These are phyloP conservation scores for Buxus sempervirens DNA, from an alignment of 164 flowering plant genomes.

Conservation along the genomic window DNA sequence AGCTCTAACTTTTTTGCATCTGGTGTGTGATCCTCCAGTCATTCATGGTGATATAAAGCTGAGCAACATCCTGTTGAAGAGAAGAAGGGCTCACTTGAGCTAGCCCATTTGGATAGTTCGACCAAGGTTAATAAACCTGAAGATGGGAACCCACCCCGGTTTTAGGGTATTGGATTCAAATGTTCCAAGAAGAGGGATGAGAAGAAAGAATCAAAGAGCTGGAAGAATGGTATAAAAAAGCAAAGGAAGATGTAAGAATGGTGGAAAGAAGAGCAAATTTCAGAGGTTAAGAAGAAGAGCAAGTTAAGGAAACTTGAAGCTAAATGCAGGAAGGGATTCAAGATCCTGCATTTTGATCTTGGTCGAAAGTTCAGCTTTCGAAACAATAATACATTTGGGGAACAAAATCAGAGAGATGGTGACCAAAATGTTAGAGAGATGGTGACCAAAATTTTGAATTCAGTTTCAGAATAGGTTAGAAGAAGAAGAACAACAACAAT, in stretches of 20 bases:
- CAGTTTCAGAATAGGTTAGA: slow-evolving; percentile 78
- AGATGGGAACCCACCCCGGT: no score
- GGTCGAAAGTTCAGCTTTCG: no score
- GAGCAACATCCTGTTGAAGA: slow-evolving; percentile 79
- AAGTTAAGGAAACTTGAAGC: slow-evolving; percentile 57
- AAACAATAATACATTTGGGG: no score
- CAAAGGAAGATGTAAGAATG: slow-evolving; percentile 90
- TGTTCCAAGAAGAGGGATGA: no score
- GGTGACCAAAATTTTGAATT: slow-evolving; percentile 55
- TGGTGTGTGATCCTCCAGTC: slow-evolving; percentile 85
- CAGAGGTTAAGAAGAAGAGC: slow-evolving; percentile 67
- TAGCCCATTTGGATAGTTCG: no score
- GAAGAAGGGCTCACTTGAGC: slow-evolving; percentile 30
- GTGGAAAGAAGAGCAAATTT: slow-evolving; percentile 93
- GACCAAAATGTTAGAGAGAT: no score
- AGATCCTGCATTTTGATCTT: no score
- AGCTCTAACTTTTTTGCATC: slow-evolving; percentile 77
- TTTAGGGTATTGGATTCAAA: no score
- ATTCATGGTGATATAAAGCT: slow-evolving; percentile 98
- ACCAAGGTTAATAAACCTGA: slow-evolving; percentile 28
- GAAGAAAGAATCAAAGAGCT: no score
- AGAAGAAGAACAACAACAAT: slow-evolving; percentile 46
- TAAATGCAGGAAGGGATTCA: slow-evolving; percentile 99
- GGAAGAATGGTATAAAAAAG: slow-evolving; percentile 35
- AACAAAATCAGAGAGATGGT: no score